Conservation (phyloP, 148 eudicot species). For the Euryodendron excelsum region DNA sequence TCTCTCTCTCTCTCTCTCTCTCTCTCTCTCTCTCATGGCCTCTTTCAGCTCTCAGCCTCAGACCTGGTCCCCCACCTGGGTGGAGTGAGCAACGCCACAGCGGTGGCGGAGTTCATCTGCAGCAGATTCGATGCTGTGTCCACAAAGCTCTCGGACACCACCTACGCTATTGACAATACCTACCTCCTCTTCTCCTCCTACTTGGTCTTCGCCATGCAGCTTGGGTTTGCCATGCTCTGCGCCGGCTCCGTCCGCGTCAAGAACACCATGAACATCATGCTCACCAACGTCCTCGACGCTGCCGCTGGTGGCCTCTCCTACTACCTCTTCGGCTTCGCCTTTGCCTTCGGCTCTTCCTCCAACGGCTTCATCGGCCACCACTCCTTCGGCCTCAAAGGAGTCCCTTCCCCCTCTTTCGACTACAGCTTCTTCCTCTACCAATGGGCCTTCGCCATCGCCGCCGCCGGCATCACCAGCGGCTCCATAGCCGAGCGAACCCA, state of each 20-base stretch:
- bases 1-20: too few species aligned
- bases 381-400: slow-evolving; percentile 26
- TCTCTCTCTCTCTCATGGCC: too few species aligned
- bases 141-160: slow-evolving; percentile 31
- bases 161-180: slow-evolving; percentile 44
- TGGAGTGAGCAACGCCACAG: slow-evolving; percentile 41
- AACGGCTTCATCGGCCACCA: neutral
- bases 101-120: slow-evolving; percentile 30
- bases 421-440: slow-evolving; percentile 32
- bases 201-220: slow-evolving; percentile 54
- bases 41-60: too few species aligned
- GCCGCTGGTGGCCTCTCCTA: slow-evolving; percentile 54
- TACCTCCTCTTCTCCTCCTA: slow-evolving; percentile 55
- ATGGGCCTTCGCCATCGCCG: slow-evolving; percentile 46
- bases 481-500: slow-evolving; percentile 42
- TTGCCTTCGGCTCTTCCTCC: slow-evolving; percentile 33
- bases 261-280: slow-evolving; percentile 62
- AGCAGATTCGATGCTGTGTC: slow-evolving; percentile 3
- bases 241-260: slow-evolving; percentile 60
- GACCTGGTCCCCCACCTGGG: too few species aligned
- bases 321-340: slow-evolving; percentile 52
- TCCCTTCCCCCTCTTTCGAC: slow-evolving; percentile 7
- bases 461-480: slow-evolving; percentile 44
- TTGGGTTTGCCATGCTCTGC: slow-evolving; percentile 61
- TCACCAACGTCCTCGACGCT: slow-evolving; percentile 56